Conservation (phyloP, 768 basidiomycete species). For the Lactarius sanguifluus region DNA sequence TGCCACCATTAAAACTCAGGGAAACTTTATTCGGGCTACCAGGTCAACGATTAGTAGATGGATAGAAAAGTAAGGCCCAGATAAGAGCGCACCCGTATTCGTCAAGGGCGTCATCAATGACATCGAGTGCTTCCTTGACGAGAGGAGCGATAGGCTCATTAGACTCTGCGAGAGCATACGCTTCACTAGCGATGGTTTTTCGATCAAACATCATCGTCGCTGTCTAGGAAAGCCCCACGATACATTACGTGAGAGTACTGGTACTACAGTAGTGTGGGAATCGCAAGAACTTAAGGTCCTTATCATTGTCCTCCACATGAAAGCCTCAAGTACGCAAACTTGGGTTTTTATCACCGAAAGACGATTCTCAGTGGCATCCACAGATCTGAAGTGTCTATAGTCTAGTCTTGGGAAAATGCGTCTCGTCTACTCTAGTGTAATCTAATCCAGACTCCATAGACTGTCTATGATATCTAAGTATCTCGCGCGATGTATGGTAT, state of each 20-base stretch:
- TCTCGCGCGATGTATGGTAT: neutral
- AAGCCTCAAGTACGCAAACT: too few relatives aligned
- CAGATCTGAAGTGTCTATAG: neutral
- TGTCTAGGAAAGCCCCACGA: neutral
- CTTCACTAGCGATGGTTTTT: slow-evolving; percentile 52
- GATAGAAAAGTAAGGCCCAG: slow-evolving; percentile 1
- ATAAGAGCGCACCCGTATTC: slow-evolving; percentile 70
- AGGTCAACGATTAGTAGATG: slow-evolving; percentile 18
- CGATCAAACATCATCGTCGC: slow-evolving; percentile 41
- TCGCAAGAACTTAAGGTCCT: too few relatives aligned
- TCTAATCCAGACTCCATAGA: neutral
- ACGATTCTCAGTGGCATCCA: neutral
- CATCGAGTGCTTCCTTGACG: slow-evolving; percentile 77
- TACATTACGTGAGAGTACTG: slow-evolving; percentile 9
- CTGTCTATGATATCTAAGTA: neutral
- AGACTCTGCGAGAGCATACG: slow-evolving; percentile 61
- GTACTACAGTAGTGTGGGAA: too few relatives aligned
- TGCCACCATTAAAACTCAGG: slow-evolving; percentile 97
- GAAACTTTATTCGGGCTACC: slow-evolving; percentile 54
- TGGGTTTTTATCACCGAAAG: neutral
- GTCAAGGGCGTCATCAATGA: slow-evolving; percentile 77
- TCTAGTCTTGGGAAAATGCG: neutral
- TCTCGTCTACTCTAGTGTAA: neutral
- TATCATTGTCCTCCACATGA: neutral
- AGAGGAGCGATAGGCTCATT: slow-evolving; percentile 53